These are phyloP conservation scores for Cyamopsis tetragonoloba DNA, from an alignment of 306 rosid genomes.

Conservation along the genomic window DNA sequence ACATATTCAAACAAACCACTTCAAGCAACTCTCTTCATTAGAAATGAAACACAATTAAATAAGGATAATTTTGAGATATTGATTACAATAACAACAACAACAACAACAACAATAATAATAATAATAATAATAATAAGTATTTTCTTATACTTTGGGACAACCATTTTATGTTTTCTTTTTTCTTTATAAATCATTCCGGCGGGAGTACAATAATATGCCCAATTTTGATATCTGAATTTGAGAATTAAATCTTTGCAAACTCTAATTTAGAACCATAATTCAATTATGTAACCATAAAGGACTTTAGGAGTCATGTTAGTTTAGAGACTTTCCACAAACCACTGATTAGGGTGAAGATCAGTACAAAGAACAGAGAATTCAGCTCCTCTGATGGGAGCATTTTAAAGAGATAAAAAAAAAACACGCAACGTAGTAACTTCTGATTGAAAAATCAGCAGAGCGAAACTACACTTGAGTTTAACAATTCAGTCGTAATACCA, in stretches of 20 bases:
- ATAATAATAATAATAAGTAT: no score
- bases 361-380: not conserved
- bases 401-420: not conserved
- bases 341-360: not conserved
- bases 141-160: no score
- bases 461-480: no score
- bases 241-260: not conserved
- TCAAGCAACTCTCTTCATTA: no score
- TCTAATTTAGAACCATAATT: not conserved
- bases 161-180: no score
- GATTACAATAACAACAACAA: no score
- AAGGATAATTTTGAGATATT: no score
- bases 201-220: not conserved
- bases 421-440: not conserved
- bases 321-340: not conserved
- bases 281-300: not conserved
- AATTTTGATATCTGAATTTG: not conserved
- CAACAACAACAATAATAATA: no score
- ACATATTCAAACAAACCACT: no score
- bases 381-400: not conserved
- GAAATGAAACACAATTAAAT: no score
- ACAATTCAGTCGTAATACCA: no score
- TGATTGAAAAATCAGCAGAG: not conserved
- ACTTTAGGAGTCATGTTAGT: not conserved
- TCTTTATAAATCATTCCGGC: no score